These are phyloP conservation scores for Phaeotremella skinneri DNA, from an alignment of 768 basidiomycete species.

Conservation along the genomic window DNA sequence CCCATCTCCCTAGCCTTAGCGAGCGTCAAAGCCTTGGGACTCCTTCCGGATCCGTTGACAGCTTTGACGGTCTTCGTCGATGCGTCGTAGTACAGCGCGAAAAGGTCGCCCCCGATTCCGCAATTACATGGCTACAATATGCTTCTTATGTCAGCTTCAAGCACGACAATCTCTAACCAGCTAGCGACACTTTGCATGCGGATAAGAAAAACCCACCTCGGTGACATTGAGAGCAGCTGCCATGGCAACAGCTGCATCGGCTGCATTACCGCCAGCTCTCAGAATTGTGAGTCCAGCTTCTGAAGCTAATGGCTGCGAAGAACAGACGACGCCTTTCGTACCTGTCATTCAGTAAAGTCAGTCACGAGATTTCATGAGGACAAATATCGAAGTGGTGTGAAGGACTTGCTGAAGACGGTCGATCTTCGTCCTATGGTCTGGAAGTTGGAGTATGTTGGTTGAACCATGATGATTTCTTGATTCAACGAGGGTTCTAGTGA, in stretches of 20 bases:
- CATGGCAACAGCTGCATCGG: slow-evolving; percentile 88
- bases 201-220: slow-evolving; percentile 62
- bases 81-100: slow-evolving; percentile 84
- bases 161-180: not conserved
- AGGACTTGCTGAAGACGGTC: slow-evolving; percentile 58
- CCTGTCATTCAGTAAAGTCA: slow-evolving; percentile 66
- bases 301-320: slow-evolving; percentile 82
- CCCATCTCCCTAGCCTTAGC: slow-evolving; percentile 69
- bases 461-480: not conserved
- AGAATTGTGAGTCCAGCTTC: slow-evolving; percentile 85
- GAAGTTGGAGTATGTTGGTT: not conserved
- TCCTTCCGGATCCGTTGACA: slow-evolving; percentile 82
- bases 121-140: slow-evolving; percentile 18
- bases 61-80: slow-evolving; percentile 73
- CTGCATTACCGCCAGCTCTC: slow-evolving; percentile 87
- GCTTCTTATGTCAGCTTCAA: too few species aligned
- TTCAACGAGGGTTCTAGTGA: too few species aligned
- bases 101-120: slow-evolving; percentile 49
- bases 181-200: slow-evolving; percentile 1
- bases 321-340: slow-evolving; percentile 76
- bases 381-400: slow-evolving; percentile 61
- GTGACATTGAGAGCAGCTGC: slow-evolving; percentile 86
- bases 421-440: slow-evolving; percentile 61
- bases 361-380: too few species aligned
- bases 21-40: slow-evolving; percentile 71